Percentiles rank a stretch among this genome's conserved stretches.
Conservation (phyloP, 305 asterid species). For the Fraxinus xanthoxyloides region DNA sequence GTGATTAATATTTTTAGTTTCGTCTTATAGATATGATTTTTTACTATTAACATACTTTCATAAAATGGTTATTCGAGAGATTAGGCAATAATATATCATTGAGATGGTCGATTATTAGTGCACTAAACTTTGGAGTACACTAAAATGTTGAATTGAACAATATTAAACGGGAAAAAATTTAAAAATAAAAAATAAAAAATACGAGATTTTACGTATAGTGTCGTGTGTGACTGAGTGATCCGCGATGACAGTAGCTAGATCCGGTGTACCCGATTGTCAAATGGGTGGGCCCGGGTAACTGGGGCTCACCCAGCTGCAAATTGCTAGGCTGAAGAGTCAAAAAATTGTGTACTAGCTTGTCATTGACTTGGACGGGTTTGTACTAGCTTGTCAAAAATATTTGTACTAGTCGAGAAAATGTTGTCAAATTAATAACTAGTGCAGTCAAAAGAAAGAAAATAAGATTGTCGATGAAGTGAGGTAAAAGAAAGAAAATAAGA, state of each 20-base stretch:
- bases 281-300: background rate
- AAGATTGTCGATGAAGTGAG: too few species aligned
- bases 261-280: background rate
- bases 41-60: background rate
- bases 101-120: background rate
- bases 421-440: too few species aligned
- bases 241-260: background rate
- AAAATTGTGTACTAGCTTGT: background rate
- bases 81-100: background rate
- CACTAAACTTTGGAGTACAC: background rate
- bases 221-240: background rate
- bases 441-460: too few species aligned
- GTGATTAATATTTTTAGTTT: background rate
- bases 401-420: background rate
- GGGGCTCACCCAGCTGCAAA: background rate
- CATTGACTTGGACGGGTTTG: background rate
- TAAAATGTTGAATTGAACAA: background rate
- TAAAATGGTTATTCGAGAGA: background rate
- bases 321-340: background rate
- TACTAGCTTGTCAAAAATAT: background rate
- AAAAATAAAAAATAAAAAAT: too few species aligned
- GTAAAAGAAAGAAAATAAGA: too few species aligned
- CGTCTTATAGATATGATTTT: background rate
- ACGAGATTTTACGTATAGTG: background rate
- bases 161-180: too few species aligned